Conservation (phyloP, 1,284 basidiomycete genomes). For the Naganishia sp. region DNA sequence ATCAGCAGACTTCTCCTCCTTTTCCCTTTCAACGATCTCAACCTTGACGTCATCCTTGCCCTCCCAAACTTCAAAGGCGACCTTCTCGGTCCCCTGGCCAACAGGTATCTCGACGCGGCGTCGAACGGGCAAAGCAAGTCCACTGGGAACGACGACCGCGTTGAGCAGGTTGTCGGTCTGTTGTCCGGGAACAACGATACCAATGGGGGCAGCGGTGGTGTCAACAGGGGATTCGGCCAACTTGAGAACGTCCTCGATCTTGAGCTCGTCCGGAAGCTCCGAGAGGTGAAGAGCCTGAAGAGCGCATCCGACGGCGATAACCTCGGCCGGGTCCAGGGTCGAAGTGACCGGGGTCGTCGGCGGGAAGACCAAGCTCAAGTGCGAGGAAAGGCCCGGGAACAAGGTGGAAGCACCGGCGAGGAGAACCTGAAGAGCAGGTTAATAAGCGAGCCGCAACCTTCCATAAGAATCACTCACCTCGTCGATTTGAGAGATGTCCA, state of each 20-base stretch:
- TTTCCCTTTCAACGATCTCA: slow-evolving; percentile 60
- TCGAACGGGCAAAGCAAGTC: slow-evolving; percentile 77
- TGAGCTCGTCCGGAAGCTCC: slow-evolving; percentile 56
- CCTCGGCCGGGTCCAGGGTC: slow-evolving; percentile 80
- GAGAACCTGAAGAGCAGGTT: slow-evolving; percentile 59
- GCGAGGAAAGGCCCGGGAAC: slow-evolving; percentile 79
- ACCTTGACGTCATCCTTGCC: slow-evolving; percentile 76
- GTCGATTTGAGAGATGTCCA: slow-evolving; percentile 80
- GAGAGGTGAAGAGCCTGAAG: slow-evolving; percentile 76
- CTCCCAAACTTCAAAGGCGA: slow-evolving; percentile 85
- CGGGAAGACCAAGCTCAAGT: slow-evolving; percentile 68
- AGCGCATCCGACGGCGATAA: slow-evolving; percentile 85
- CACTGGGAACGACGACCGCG: slow-evolving; percentile 66
- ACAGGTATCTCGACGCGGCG: slow-evolving; percentile 72
- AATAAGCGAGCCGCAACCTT: background rate
- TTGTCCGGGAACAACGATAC: slow-evolving; percentile 68
- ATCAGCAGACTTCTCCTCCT: slow-evolving; percentile 53
- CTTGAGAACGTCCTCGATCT: slow-evolving; percentile 57
- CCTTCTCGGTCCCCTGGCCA: slow-evolving; percentile 60
- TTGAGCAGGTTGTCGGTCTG: slow-evolving; percentile 54
- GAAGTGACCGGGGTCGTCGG: slow-evolving; percentile 62
- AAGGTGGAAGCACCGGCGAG: slow-evolving; percentile 86
- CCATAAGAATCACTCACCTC: slow-evolving; percentile 58
- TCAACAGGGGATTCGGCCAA: slow-evolving; percentile 60
- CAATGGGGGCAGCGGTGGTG: slow-evolving; percentile 68